These are phyloP conservation scores for Russula sp. DNA, from an alignment of 768 basidiomycete genomes.

Conservation along the genomic window DNA sequence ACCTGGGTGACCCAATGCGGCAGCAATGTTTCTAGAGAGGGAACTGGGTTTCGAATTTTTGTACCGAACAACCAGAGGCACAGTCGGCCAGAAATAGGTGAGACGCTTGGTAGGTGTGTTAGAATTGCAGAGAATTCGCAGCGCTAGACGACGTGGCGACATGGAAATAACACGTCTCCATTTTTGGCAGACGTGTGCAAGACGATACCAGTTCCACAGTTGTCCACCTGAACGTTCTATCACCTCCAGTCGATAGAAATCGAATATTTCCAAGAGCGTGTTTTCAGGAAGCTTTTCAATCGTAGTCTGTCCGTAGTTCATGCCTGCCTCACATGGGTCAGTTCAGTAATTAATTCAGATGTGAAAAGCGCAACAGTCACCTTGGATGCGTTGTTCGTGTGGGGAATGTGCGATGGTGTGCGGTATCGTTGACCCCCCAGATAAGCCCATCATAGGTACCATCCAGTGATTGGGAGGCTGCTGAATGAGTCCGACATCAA, in stretches of 20 bases:
- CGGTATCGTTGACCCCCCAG: neutral
- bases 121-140: neutral
- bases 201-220: neutral
- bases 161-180: neutral
- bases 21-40: neutral
- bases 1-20: neutral
- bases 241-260: neutral
- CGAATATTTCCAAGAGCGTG: neutral
- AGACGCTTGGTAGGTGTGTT: neutral
- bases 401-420: neutral
- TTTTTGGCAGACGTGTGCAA: conserved; percentile 2
- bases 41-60: neutral
- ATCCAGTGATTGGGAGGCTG: neutral
- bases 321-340: neutral
- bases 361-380: neutral
- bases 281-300: neutral
- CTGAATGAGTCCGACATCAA: neutral
- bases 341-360: neutral
- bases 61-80: neutral
- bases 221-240: neutral
- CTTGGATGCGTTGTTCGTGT: neutral
- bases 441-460: neutral
- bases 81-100: neutral
- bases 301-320: neutral
- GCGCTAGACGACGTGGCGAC: neutral